Conservation (phyloP, 352 stramenopile species). For the Pythium insidiosum region DNA sequence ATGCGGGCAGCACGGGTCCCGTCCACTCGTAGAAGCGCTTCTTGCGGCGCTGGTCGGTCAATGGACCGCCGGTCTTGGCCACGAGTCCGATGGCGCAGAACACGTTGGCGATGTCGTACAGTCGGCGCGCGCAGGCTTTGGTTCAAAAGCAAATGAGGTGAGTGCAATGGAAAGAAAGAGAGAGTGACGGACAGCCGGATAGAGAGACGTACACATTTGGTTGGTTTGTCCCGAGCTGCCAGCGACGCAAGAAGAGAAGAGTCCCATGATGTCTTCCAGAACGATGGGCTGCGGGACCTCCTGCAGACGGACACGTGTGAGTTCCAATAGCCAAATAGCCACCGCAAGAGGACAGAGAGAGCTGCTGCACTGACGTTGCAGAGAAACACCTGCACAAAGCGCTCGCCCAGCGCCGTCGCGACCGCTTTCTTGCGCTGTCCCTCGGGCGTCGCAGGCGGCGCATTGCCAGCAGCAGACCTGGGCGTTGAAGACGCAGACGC, state of each 20-base stretch:
- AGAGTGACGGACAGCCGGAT: not conserved
- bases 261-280: constrained; percentile 29
- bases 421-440: constrained; percentile 22
- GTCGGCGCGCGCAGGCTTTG: constrained; percentile 21
- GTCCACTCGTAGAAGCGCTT: constrained; percentile 22
- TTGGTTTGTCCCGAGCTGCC: constrained; percentile 11
- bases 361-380: constrained; percentile 17
- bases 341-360: not conserved
- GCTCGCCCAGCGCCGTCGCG: constrained; percentile 22
- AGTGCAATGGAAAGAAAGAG: not conserved
- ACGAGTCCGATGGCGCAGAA: constrained; percentile 28
- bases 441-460: constrained; percentile 5
- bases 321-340: not conserved
- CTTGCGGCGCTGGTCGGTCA: constrained; percentile 21
- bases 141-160: not conserved
- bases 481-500: not conserved
- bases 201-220: constrained; percentile 22
- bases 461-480: not conserved
- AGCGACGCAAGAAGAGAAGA: constrained; percentile 16
- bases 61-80: constrained; percentile 14
- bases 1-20: constrained; percentile 16
- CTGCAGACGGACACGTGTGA: constrained; percentile 1
- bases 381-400: constrained; percentile 30
- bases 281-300: constrained; percentile 22
- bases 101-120: constrained; percentile 35